Conservation (phyloP, 148 eudicot genomes). For the Rhododendron griersonianum region DNA sequence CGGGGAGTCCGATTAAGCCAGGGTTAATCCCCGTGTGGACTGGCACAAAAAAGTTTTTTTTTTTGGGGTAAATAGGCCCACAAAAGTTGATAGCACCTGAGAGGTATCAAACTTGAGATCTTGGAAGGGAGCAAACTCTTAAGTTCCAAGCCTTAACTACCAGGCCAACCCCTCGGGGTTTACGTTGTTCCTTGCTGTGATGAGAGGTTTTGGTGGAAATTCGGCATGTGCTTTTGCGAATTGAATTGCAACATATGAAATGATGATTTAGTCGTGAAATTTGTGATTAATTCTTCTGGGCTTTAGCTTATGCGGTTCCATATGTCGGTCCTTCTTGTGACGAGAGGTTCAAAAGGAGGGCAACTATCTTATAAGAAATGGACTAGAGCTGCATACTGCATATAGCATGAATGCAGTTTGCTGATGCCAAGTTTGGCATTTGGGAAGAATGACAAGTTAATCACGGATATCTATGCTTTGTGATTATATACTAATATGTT, state of each 20-base stretch:
- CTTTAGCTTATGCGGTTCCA: neutral
- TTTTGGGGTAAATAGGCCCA: no score
- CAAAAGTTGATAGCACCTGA: no score
- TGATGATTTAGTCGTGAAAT: neutral
- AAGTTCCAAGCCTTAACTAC: no score
- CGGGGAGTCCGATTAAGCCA: no score
- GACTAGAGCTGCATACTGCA: neutral
- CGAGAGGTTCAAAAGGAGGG: neutral
- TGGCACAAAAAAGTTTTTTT: no score
- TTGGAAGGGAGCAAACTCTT: no score
- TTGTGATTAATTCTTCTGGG: neutral
- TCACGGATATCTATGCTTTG: neutral
- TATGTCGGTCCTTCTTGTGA: neutral
- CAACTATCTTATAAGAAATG: neutral
- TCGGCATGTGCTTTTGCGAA: neutral
- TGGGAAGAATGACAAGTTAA: neutral
- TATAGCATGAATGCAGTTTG: neutral
- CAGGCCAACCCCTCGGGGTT: no score
- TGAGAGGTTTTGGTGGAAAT: neutral
- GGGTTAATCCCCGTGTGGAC: no score
- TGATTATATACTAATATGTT: neutral
- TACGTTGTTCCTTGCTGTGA: neutral
- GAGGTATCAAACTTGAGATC: no score
- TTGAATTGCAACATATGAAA: neutral
- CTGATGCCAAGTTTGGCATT: neutral